Conservation (phyloP, 208 protist genomes). For the Kentomonas sorsogonicus region DNA sequence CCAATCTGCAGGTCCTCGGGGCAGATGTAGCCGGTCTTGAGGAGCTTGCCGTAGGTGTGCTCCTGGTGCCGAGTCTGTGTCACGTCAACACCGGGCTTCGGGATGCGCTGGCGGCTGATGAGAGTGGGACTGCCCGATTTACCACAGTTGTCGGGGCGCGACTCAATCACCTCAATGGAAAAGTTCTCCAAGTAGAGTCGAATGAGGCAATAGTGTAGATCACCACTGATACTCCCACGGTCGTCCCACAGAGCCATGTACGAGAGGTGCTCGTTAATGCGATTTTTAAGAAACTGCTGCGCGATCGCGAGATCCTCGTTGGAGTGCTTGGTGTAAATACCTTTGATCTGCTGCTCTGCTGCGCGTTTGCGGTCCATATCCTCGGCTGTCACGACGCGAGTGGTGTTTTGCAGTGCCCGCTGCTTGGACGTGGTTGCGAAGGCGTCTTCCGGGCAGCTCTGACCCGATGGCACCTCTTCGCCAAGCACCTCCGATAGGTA, state of each 20-base stretch:
- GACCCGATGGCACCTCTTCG: slow-evolving; percentile 27
- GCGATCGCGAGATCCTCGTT: slow-evolving; percentile 79
- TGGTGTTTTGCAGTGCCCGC: slow-evolving; percentile 19
- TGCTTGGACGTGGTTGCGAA: slow-evolving; percentile 24
- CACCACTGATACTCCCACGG: slow-evolving; percentile 68
- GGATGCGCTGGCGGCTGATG: slow-evolving; percentile 74
- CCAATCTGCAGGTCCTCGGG: slow-evolving; percentile 77
- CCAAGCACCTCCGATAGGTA: slow-evolving; percentile 59
- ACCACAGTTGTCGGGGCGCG: slow-evolving; percentile 63
- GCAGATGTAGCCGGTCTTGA: slow-evolving; percentile 81
- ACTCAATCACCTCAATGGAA: slow-evolving; percentile 73
- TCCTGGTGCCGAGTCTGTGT: slow-evolving; percentile 61
- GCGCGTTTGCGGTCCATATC: slow-evolving; percentile 84
- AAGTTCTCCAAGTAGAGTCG: slow-evolving; percentile 76
- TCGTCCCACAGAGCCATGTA: slow-evolving; percentile 89
- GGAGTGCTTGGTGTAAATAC: slow-evolving; percentile 87
- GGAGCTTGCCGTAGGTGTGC: slow-evolving; percentile 80
- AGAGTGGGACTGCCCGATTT: slow-evolving; percentile 55
- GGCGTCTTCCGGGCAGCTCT: slow-evolving; percentile 40
- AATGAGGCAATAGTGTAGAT: slow-evolving; percentile 73
- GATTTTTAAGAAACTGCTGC: slow-evolving; percentile 81
- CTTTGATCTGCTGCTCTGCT: slow-evolving; percentile 78
- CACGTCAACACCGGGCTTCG: slow-evolving; percentile 35
- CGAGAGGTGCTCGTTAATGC: slow-evolving; percentile 83
- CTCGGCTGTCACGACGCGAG: slow-evolving; percentile 62